phyloP scores from a whole-genome alignment of 768 basidiomycete species.

The Tephrocybe sp. region DNA sequence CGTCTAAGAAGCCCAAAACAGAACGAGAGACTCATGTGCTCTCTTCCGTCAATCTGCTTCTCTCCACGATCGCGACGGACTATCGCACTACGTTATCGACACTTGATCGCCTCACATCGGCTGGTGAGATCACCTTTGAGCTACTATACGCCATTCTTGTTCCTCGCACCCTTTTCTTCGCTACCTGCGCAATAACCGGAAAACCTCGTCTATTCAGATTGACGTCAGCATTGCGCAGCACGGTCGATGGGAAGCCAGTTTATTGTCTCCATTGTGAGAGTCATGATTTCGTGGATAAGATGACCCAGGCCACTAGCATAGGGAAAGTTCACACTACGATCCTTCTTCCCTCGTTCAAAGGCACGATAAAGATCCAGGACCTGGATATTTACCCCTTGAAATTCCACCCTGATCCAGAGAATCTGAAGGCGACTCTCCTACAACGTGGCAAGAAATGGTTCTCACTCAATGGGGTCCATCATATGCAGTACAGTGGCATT shows the following conservation, averaged over 20 bases:
- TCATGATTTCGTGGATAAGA: constrained; percentile 46
- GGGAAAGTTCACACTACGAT: constrained; percentile 40
- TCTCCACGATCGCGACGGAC: constrained; percentile 46
- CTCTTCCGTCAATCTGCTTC: constrained; percentile 47
- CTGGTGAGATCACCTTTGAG: constrained; percentile 57
- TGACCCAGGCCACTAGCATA: constrained; percentile 31
- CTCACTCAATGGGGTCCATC: constrained; percentile 49
- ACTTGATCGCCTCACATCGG: constrained; percentile 44
- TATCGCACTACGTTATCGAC: constrained; percentile 45
- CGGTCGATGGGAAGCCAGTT: constrained; percentile 30
- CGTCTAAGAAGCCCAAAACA: constrained; percentile 31
- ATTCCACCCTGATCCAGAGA: constrained; percentile 44
- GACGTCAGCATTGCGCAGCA: constrained; percentile 32
- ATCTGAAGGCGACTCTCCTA: constrained; percentile 36
- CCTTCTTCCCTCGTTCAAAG: constrained; percentile 40
- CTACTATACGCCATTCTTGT: constrained; percentile 55
- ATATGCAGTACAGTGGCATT: constrained; percentile 54
- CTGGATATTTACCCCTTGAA: constrained; percentile 52
- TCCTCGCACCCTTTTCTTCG: constrained; percentile 48
- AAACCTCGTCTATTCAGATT: constrained; percentile 50
- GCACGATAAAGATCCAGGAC: constrained; percentile 46
- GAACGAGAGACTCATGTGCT: constrained; percentile 40
- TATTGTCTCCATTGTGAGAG: constrained; percentile 50
- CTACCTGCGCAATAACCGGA: constrained; percentile 50
- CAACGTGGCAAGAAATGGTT: constrained; percentile 59